These are phyloP conservation scores for Cylindrotheca fusiformis DNA, from an alignment of 108 stramenopile species.

Conservation along the genomic window DNA sequence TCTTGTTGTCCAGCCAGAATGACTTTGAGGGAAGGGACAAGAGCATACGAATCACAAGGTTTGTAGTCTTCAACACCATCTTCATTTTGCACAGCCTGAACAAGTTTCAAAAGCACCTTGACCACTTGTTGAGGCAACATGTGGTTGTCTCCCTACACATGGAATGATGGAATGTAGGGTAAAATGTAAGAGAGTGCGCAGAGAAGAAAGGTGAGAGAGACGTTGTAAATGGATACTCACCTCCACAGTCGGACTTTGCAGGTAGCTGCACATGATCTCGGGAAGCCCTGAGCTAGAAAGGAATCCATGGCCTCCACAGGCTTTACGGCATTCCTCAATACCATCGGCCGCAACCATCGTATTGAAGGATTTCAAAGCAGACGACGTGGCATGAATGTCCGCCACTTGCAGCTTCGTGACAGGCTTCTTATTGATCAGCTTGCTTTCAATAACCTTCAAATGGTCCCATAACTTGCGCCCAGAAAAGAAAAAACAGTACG, in stretches of 20 bases:
- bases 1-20: constrained; percentile 26
- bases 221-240: no score
- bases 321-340: constrained; percentile 93
- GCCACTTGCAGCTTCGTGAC: constrained; percentile 71
- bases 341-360: constrained; percentile 91
- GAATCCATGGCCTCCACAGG: constrained; percentile 95
- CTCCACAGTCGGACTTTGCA: constrained; percentile 92
- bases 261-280: constrained; percentile 86
- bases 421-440: constrained; percentile 39
- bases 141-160: constrained; percentile 75
- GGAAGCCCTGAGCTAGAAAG: constrained; percentile 88
- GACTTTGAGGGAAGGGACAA: constrained; percentile 46
- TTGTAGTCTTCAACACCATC: constrained; percentile 29
- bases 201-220: no score
- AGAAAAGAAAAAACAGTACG: constrained; percentile 91
- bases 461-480: constrained; percentile 63
- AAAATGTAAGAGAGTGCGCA: no score
- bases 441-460: constrained; percentile 71
- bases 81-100: constrained; percentile 42
- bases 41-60: constrained; percentile 37
- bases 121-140: constrained; percentile 91
- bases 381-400: constrained; percentile 90
- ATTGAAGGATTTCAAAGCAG: constrained; percentile 89
- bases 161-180: background rate
- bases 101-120: constrained; percentile 83